Evolutionary conservation across 306 rosid genomes (phyloP).

Genomic region (Cercis canadensis): DNA sequence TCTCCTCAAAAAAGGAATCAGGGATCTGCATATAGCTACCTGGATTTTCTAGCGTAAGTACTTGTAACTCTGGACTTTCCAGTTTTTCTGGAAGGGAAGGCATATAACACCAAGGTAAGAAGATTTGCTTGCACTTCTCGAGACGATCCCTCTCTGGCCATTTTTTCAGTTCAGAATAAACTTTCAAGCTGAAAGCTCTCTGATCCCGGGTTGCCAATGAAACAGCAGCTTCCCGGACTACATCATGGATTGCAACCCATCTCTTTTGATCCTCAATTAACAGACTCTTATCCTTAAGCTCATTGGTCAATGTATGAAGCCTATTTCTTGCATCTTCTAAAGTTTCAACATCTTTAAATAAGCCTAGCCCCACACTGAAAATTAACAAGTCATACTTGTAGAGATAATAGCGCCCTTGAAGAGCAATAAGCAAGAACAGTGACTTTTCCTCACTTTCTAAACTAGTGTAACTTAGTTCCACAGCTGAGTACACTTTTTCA

Average conservation of each 20-base stretch:
- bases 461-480: no score
- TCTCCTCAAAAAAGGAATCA: background rate
- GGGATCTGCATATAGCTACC: background rate
- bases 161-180: background rate
- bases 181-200: no score
- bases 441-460: no score
- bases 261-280: background rate
- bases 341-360: background rate
- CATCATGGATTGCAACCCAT: background rate
- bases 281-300: background rate
- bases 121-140: background rate
- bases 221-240: background rate
- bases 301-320: background rate
- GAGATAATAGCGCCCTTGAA: background rate
- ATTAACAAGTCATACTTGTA: background rate
- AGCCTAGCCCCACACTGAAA: background rate
- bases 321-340: background rate
- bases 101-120: fast-evolving
- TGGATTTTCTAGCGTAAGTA: background rate
- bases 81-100: background rate
- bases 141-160: background rate
- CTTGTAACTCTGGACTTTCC: background rate
- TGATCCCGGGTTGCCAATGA: background rate
- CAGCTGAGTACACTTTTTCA: no score
- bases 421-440: background rate